These are phyloP conservation scores for Ophiosphaerella narmari DNA, from an alignment of 2,329 filamentous ascomycete genomes.

Conservation along the genomic window DNA sequence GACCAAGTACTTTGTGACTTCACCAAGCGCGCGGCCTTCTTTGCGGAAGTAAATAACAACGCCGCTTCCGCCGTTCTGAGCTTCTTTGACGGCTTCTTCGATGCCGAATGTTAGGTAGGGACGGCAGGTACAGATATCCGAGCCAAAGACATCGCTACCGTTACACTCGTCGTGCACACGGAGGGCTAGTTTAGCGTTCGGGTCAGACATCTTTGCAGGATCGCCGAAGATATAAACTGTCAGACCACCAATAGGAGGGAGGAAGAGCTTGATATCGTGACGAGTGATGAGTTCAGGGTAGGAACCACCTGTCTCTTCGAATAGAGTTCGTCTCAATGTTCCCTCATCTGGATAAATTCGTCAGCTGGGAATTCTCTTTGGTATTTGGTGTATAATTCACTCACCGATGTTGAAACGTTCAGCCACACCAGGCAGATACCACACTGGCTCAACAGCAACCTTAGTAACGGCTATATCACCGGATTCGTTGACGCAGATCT, in stretches of 20 bases:
- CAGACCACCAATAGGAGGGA: conserved; percentile 92
- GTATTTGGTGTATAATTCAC: conserved; percentile 19
- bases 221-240: conserved; percentile 98
- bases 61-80: conserved; percentile 88
- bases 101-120: conserved; percentile 97
- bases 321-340: conserved; percentile 80
- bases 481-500: conserved; percentile 81
- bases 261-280: conserved; percentile 90
- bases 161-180: conserved; percentile 91
- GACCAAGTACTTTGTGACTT: conserved; percentile 88
- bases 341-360: conserved; percentile 68
- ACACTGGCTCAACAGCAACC: conserved; percentile 90
- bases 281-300: conserved; percentile 97
- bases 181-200: conserved; percentile 77
- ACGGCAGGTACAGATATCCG: conserved; percentile 95
- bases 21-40: conserved; percentile 89
- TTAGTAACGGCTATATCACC: conserved; percentile 95
- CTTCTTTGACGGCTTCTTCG: conserved; percentile 95
- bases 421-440: conserved; percentile 66
- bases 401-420: conserved; percentile 87
- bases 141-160: conserved; percentile 95
- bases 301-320: conserved; percentile 93
- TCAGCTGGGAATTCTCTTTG: conserved; percentile 16
- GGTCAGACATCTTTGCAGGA: conserved; percentile 89
- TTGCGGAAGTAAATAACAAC: conserved; percentile 99